Evolutionary conservation across 257 asterid genomes (phyloP), one percentile per base, ranked within the genome.

Genomic region (Catharanthus roseus): DNA sequence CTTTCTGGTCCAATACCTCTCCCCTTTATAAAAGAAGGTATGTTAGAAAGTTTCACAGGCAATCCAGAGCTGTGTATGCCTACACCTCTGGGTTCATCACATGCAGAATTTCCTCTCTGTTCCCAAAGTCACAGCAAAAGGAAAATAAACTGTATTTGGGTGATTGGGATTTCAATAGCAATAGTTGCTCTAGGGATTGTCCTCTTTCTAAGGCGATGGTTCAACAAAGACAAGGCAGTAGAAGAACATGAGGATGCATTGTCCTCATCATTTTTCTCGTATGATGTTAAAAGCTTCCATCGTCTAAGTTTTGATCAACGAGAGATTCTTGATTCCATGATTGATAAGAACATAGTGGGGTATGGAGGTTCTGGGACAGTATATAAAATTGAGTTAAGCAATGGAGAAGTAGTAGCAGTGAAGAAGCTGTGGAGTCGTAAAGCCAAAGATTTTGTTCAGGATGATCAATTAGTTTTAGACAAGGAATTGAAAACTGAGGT

Each of bases 331-430:
- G 96, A 86, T 3, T 87, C 93, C 50, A 76, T 95, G 90, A 88
- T 89, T 2, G 97, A 95, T 36, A 85, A 91, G 61, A 95, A 95
- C 84, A 87, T 95, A 6, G 95, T 95, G n/a, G 99, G 99, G 10
- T 91, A 87, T 62, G 97, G 99, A 44, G 97, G 99, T 21, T 95
- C 99, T 0, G 96, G 99, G 28, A 84, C 96, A 0, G 99, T 95
- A 0, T 95, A 95, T 82, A 86, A 75, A 77, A 82, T 91, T 18
- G 93, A 88, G 81, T 77, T 91, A 28, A 85, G 81, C 56, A 91
- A 74, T 0, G 89, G 95, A 0, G 96, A 89, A 65, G 83, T 76
- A 13, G 89, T 91, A 0, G 97, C 99, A 0, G 97, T 88, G 24
- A 95, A 95, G 80, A 91, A 90, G 86, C 81, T 95, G 39, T 91